Conservation (phyloP, 2,329 filamentous ascomycete genomes). For the Graphiopsis chlorocephala region DNA sequence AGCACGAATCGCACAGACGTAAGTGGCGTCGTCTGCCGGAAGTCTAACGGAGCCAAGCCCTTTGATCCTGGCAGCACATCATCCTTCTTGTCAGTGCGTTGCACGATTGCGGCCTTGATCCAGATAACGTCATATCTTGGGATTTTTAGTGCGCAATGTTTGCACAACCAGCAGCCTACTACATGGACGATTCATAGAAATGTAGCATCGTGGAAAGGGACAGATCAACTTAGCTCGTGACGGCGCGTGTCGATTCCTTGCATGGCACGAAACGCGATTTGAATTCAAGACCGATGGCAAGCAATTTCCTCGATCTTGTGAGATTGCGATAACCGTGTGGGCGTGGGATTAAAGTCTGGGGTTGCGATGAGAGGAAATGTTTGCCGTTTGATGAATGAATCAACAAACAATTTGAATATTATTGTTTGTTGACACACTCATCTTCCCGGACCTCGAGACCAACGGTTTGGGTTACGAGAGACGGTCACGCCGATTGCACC, state of each 20-base stretch:
- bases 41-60: neutral
- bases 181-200: neutral
- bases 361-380: neutral
- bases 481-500: neutral
- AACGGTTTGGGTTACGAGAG: neutral
- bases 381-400: neutral
- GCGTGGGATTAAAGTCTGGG: neutral
- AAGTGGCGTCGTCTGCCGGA: neutral
- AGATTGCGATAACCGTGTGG: neutral
- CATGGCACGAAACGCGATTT: neutral
- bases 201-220: neutral
- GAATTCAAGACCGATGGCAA: neutral
- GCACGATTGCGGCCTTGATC: neutral
- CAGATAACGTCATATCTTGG: neutral
- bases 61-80: neutral
- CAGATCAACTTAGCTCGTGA: neutral
- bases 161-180: neutral
- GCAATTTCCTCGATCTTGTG: neutral
- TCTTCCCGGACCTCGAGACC: neutral
- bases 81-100: neutral
- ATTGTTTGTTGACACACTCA: neutral
- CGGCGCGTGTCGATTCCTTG: neutral
- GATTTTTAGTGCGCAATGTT: neutral
- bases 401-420: too few species aligned
- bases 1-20: neutral